phyloP scores from a whole-genome alignment of 139 green algal species.

The Choricystis sp. region DNA sequence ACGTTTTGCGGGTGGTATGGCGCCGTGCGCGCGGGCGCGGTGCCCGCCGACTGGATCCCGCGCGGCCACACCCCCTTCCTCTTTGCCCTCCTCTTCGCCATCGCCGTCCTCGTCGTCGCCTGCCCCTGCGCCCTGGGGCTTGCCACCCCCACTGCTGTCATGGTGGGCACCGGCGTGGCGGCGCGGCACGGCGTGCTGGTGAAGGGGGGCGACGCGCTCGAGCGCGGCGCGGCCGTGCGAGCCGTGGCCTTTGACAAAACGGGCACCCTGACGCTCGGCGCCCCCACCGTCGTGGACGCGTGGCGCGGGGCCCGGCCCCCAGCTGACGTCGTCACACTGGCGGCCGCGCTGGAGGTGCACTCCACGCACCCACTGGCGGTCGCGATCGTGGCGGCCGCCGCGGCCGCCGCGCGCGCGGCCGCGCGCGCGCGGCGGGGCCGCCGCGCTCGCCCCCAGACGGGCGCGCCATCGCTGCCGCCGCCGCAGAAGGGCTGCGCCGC shows the following conservation, averaged over 20 bases:
- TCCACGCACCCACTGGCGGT: slow-evolving; percentile 80
- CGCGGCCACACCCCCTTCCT: slow-evolving; percentile 62
- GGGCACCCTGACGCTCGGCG: slow-evolving; percentile 78
- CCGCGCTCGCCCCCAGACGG: too few species aligned
- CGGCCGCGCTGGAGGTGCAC: slow-evolving; percentile 54
- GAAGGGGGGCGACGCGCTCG: slow-evolving; percentile 72
- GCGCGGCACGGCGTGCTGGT: slow-evolving; percentile 81
- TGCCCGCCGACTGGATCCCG: slow-evolving; percentile 56
- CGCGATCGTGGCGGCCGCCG: slow-evolving; percentile 40
- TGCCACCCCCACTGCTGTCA: slow-evolving; percentile 94
- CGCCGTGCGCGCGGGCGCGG: slow-evolving; percentile 23
- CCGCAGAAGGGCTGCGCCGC: too few species aligned
- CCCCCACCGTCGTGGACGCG: slow-evolving; percentile 33
- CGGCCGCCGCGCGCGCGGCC: background rate
- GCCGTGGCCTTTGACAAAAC: slow-evolving; percentile 91
- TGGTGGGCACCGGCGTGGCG: slow-evolving; percentile 84
- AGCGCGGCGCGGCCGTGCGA: slow-evolving; percentile 35
- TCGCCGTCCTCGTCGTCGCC: slow-evolving; percentile 91
- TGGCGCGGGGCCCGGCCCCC: slow-evolving; percentile 1
- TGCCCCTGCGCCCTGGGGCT: slow-evolving; percentile 93
- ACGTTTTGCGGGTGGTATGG: slow-evolving; percentile 68
- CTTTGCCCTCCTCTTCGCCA: slow-evolving; percentile 85
- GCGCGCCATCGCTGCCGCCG: too few species aligned
- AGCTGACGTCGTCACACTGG: slow-evolving; percentile 38
- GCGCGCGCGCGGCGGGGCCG: background rate